phyloP scores from a whole-genome alignment of 176 grass and related monocot genomes.

The Carex myosuroides region DNA sequence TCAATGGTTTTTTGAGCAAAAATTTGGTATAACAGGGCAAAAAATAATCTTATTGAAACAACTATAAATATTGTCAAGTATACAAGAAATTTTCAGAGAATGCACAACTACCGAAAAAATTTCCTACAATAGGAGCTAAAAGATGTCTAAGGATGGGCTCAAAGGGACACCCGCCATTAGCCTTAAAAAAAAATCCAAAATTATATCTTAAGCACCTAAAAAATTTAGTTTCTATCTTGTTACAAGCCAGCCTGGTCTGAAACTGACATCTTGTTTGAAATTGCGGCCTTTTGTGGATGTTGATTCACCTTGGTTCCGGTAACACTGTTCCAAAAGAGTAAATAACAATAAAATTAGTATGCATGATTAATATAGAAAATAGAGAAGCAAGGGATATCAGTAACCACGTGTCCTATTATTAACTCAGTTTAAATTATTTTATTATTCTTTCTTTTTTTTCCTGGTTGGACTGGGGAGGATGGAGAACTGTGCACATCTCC shows the following conservation, averaged over 20 bases:
- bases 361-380: not conserved
- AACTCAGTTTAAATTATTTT: not conserved
- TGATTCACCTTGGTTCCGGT: conserved; percentile 85
- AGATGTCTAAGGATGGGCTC: not conserved
- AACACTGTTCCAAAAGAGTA: conserved; percentile 54
- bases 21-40: not conserved
- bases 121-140: not conserved
- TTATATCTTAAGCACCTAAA: not conserved
- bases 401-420: not conserved
- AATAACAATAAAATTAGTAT: conserved; percentile 3
- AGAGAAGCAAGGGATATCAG: not conserved
- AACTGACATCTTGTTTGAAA: conserved; percentile 55
- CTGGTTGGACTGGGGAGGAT: not conserved
- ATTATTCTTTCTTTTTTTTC: not conserved
- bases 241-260: conserved; percentile 76
- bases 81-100: not conserved
- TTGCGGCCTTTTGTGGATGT: conserved; percentile 37
- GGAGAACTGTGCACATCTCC: not conserved
- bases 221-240: conserved; percentile 40
- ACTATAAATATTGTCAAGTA: not conserved
- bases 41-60: not conserved
- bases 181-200: not conserved
- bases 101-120: not conserved
- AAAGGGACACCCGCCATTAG: not conserved
- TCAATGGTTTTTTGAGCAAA: not conserved